Evolutionary conservation across 2,329 filamentous ascomycete species (phyloP).

Genomic region (Apiospora pterosperma): DNA sequence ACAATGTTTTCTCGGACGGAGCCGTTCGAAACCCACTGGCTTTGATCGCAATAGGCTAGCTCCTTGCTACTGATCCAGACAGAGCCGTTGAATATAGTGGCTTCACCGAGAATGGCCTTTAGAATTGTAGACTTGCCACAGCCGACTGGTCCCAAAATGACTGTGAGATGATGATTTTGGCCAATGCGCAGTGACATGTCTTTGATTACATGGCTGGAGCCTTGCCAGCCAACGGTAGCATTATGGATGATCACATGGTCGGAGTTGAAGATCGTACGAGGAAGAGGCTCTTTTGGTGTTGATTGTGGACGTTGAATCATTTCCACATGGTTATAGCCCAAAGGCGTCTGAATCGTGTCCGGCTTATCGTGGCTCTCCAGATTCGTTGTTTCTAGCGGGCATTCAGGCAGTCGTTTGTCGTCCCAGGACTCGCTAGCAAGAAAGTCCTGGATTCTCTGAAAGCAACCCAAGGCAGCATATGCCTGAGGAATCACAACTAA

Average conservation of each 20-base stretch:
- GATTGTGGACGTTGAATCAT: slow-evolving; percentile 6
- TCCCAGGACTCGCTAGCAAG: slow-evolving; percentile 1
- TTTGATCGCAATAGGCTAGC: slow-evolving; percentile 15
- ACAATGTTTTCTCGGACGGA: slow-evolving; percentile 15
- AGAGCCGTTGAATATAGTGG: slow-evolving; percentile 9
- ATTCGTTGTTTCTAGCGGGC: slow-evolving; percentile 1
- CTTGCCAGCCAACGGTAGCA: slow-evolving; percentile 2
- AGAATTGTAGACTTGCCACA: slow-evolving; percentile 18
- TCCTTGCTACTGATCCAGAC: slow-evolving; percentile 7
- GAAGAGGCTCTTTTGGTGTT: slow-evolving; percentile 7
- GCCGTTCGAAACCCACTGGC: slow-evolving; percentile 12
- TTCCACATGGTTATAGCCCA: slow-evolving; percentile 6
- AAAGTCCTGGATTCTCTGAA: slow-evolving; percentile 20
- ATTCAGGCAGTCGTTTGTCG: not conserved
- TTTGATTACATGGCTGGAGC: not conserved
- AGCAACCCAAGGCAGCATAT: slow-evolving; percentile 22
- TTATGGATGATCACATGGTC: slow-evolving; percentile 5
- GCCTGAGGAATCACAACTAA: slow-evolving; percentile 19
- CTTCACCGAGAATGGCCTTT: slow-evolving; percentile 16
- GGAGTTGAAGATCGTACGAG: not conserved
- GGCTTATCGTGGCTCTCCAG: not conserved
- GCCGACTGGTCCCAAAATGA: slow-evolving; percentile 20
- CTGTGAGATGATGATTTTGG: slow-evolving; percentile 7
- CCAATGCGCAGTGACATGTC: slow-evolving; percentile 5
- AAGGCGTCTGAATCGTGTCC: not conserved